Base-by-base conservation (phyloP, 1,284 basidiomycete species). In the Trichosporon inkin region DNA sequence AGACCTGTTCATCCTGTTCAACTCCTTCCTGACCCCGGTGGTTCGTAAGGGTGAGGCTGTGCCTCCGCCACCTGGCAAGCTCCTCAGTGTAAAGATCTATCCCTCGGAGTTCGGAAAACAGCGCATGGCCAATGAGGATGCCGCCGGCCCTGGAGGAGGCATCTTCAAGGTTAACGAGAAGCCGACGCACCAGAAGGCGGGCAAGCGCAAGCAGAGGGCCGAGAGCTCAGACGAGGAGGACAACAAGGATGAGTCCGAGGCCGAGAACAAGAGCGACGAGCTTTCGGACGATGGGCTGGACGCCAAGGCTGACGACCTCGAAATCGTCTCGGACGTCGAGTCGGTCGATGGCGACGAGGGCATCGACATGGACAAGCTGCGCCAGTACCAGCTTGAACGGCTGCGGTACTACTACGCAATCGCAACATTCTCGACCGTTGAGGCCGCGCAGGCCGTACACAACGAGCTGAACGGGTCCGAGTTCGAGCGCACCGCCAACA, bases 371-470 rank as follows among this genome's bases (percentile, higher is more conserved):
- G 88, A 93, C 68, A 88, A 90, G 16, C 78, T 99, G 57, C 80
- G 96, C 65, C 88, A 86, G 65, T 99, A 99, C 76, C 96, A 99
- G 77, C 82, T 99, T 6, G 92, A 98, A 74, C 83, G 96, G 47
- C 79, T 99, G 68, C 83, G 94, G 88, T 99, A 98, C 79, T 97
- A 92, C 76, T 99, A 99, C 78, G 96, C 96, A 7, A 85, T 99
- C 51, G 88, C 93, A 0, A 90, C 90, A 51, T 98, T 93, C 74
- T 89, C 95, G 71, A 85, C 86, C 8, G 81, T 85, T 6, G 82
- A 86, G 35, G 84, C 92, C 2, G 92, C 95, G 1, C 82, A 84
- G 6, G 87, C 93, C 72, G 85, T 96, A 16, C 89, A 90, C 76
- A 80, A 84, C 55, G 92, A 98, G 74, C 84, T 97, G 37, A 90